Evolutionary conservation across 345 rosid species (phyloP).

Genomic region (Durio zibethinus): DNA sequence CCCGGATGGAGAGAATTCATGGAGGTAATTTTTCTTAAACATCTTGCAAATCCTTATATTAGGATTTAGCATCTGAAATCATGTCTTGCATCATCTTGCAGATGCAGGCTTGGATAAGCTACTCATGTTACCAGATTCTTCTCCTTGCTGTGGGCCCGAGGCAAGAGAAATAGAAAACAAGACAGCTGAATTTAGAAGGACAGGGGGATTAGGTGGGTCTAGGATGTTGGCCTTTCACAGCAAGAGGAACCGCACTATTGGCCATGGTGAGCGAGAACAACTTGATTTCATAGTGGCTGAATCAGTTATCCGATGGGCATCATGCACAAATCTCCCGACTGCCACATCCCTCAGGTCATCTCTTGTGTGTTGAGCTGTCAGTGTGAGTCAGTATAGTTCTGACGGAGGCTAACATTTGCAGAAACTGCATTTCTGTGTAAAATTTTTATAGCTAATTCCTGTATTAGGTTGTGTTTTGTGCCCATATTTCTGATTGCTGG

Average conservation of each 20-base stretch:
- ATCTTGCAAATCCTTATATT: background rate
- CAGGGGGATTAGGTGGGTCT: constrained; percentile 35
- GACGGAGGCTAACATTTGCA: background rate
- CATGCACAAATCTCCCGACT: constrained; percentile 54
- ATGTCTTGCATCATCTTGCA: background rate
- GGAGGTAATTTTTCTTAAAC: constrained; percentile 35
- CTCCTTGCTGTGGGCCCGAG: constrained; percentile 22
- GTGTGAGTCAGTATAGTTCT: background rate
- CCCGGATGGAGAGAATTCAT: constrained; percentile 13
- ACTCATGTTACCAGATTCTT: constrained; percentile 28
- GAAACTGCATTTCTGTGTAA: background rate
- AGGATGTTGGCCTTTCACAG: constrained; percentile 41
- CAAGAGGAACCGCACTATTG: constrained; percentile 58
- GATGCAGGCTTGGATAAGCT: constrained; percentile 20
- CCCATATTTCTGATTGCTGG: background rate
- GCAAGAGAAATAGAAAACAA: constrained; percentile 31
- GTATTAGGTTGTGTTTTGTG: background rate
- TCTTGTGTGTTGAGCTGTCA: constrained; percentile 45
- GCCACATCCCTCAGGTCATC: constrained; percentile 50
- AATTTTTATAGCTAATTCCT: background rate
- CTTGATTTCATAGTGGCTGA: constrained; percentile 45
- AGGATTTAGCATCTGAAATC: background rate
- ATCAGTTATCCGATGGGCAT: constrained; percentile 69
- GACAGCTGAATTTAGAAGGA: constrained; percentile 30
- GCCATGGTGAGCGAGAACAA: constrained; percentile 51